phyloP scores from a whole-genome alignment of 2,329 filamentous ascomycete species.

The Aspergillus hiratsukae region DNA sequence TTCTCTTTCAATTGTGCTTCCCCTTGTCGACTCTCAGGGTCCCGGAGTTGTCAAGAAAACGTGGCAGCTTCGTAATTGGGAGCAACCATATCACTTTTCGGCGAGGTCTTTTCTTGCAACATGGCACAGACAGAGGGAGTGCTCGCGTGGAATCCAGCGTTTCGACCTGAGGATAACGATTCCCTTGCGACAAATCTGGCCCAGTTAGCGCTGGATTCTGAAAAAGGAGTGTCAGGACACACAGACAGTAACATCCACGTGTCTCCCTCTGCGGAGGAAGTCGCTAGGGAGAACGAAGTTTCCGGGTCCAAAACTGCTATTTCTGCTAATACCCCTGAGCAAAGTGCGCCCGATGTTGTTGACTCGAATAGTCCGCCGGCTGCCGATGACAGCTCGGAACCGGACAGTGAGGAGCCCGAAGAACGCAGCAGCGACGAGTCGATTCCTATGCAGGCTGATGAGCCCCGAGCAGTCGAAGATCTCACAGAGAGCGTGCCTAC shows the following conservation, averaged over 20 bases:
- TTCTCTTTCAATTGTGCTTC: conserved; percentile 5
- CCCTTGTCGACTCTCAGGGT: conserved; percentile 21
- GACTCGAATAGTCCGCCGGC: neutral
- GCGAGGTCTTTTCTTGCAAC: conserved; percentile 4
- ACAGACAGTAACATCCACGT: neutral
- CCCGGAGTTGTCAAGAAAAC: conserved; percentile 17
- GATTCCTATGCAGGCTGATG: neutral
- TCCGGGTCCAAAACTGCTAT: neutral
- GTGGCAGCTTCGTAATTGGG: conserved; percentile 22
- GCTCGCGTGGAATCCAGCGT: conserved; percentile 54
- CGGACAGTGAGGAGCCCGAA: neutral
- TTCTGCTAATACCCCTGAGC: conserved; percentile 11
- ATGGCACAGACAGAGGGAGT: conserved; percentile 22
- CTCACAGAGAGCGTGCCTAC: neutral
- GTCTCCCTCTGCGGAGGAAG: neutral
- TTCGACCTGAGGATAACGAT: conserved; percentile 41
- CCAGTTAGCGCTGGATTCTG: conserved; percentile 10
- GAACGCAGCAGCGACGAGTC: neutral
- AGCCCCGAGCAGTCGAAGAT: neutral
- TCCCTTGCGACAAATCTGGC: conserved; percentile 7
- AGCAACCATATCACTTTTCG: conserved; percentile 9
- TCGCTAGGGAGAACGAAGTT: neutral
- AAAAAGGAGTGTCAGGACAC: neutral
- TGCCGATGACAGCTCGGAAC: neutral
- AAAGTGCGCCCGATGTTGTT: conserved; percentile 5